Evolutionary conservation across 2,329 filamentous ascomycete species (phyloP).

Genomic region (Sphaerulina musiva): DNA sequence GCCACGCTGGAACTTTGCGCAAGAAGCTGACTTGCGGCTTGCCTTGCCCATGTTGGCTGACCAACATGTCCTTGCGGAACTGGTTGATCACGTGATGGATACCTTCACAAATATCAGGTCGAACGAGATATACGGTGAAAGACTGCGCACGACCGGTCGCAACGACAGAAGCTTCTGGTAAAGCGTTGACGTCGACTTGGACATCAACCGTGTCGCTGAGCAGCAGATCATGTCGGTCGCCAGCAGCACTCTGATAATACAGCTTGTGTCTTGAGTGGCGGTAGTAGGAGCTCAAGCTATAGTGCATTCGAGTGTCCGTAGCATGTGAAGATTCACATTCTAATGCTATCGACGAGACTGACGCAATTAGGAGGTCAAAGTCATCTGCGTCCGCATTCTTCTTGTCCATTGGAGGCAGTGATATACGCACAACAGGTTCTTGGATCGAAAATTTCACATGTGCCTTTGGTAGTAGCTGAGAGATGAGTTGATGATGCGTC

Average conservation of each 20-base stretch:
- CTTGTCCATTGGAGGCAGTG: conserved; percentile 68
- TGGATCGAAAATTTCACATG: conserved; percentile 95
- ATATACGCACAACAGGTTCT: conserved; percentile 86
- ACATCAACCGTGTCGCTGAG: conserved; percentile 83
- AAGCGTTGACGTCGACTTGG: conserved; percentile 75
- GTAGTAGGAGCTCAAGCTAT: conserved; percentile 75
- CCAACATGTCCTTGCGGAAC: conserved; percentile 63
- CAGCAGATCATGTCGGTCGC: conserved; percentile 77
- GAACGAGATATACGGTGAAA: conserved; percentile 80
- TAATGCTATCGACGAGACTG: conserved; percentile 84
- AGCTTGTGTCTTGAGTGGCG: conserved; percentile 79
- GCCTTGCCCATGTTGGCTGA: conserved; percentile 38
- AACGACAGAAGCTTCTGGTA: conserved; percentile 77
- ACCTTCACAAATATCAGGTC: conserved; percentile 86
- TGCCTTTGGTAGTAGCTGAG: conserved; percentile 85
- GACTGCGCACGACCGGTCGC: conserved; percentile 75
- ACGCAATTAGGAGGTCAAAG: conserved; percentile 91
- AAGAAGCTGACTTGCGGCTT: conserved; percentile 59
- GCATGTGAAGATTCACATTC: conserved; percentile 97
- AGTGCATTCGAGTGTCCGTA: conserved; percentile 73
- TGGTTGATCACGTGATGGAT: conserved; percentile 86
- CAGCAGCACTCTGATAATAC: conserved; percentile 86
- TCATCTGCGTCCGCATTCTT: conserved; percentile 59
- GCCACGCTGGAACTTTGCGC: conserved; percentile 73
- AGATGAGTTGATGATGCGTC: conserved; percentile 61